A percentile compares a stretch with the other conserved stretches of the same genome.
Conservation (phyloP, 169 alveolate species). For the Babesia ovis region DNA sequence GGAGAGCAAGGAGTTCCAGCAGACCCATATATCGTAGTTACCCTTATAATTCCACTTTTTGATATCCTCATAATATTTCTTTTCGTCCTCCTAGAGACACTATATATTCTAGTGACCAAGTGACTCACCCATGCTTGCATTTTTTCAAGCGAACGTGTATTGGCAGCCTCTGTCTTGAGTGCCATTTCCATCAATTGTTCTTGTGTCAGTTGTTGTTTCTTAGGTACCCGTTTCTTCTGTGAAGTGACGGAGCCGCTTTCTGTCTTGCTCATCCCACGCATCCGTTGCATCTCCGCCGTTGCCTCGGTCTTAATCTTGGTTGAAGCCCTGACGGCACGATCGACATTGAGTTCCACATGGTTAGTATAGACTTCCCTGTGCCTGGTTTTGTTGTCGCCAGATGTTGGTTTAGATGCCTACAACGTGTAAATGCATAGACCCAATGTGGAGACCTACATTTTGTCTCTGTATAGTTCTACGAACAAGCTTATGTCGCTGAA, state of each 20-base stretch:
- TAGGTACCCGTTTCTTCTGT: constrained; percentile 6
- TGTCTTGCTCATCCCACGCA: constrained; percentile 13
- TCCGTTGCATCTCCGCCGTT: constrained; percentile 29
- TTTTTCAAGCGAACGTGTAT: constrained; percentile 72
- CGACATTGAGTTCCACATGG: background rate
- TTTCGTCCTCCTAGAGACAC: constrained; percentile 58
- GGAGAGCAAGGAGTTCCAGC: constrained; percentile 70
- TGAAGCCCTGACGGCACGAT: constrained; percentile 49
- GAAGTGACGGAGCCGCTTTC: background rate
- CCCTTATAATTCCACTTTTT: constrained; percentile 66
- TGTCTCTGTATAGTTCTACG: constrained; percentile 25
- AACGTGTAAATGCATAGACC: background rate
- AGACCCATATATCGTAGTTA: constrained; percentile 68
- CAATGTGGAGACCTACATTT: constrained; percentile 8
- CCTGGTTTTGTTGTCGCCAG: background rate
- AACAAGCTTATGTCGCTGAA: constrained; percentile 36
- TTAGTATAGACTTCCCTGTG: background rate
- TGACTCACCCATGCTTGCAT: constrained; percentile 77
- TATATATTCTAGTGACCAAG: constrained; percentile 20
- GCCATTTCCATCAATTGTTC: constrained; percentile 83
- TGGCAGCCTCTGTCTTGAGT: constrained; percentile 74
- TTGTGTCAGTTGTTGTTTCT: constrained; percentile 58
- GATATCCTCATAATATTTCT: constrained; percentile 48
- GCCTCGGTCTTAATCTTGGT: constrained; percentile 65
- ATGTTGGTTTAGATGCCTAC: background rate